A percentile compares a stretch with the other conserved stretches of the same genome.
Conservation (phyloP, 345 rosid species). For the Euphorbia tirucalli region DNA sequence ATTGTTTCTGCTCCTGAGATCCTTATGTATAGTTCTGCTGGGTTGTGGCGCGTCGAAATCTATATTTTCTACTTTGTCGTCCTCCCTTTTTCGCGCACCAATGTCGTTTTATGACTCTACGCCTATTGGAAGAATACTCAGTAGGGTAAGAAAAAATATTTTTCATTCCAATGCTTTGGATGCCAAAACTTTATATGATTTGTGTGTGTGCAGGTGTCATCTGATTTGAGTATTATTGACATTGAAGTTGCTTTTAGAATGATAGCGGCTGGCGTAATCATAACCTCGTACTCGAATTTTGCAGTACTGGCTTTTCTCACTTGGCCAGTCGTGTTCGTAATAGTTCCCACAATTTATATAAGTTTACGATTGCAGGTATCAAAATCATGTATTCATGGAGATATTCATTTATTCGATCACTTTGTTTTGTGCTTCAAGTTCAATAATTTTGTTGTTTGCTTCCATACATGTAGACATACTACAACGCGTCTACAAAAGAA, state of each 20-base stretch:
- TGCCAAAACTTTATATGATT: background rate
- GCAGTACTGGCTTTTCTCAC: constrained; percentile 40
- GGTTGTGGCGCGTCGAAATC: constrained; percentile 33
- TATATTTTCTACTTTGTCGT: constrained; percentile 28
- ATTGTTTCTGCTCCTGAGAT: constrained; percentile 31
- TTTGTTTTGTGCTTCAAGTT: background rate
- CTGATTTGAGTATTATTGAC: constrained; percentile 48
- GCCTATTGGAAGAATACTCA: constrained; percentile 53
- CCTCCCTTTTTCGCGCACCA: constrained; percentile 45
- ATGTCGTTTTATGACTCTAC: constrained; percentile 55
- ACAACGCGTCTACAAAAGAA: constrained; percentile 27
- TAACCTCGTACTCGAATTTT: constrained; percentile 38
- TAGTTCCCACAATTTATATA: constrained; percentile 47
- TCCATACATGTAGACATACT: constrained; percentile 19
- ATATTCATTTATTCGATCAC: background rate
- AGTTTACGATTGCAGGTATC: constrained; percentile 41
- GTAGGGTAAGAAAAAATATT: constrained; percentile 36
- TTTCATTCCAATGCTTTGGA: background rate
- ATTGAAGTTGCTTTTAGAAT: constrained; percentile 37
- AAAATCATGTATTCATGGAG: background rate
- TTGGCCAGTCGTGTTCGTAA: constrained; percentile 49
- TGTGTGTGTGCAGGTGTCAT: constrained; percentile 41
- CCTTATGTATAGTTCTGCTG: constrained; percentile 18
- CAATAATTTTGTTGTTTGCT: background rate
- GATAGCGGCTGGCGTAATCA: constrained; percentile 30